These are phyloP conservation scores for Diaporthe sp. DNA, from an alignment of 2,329 filamentous ascomycete species.

Conservation along the genomic window DNA sequence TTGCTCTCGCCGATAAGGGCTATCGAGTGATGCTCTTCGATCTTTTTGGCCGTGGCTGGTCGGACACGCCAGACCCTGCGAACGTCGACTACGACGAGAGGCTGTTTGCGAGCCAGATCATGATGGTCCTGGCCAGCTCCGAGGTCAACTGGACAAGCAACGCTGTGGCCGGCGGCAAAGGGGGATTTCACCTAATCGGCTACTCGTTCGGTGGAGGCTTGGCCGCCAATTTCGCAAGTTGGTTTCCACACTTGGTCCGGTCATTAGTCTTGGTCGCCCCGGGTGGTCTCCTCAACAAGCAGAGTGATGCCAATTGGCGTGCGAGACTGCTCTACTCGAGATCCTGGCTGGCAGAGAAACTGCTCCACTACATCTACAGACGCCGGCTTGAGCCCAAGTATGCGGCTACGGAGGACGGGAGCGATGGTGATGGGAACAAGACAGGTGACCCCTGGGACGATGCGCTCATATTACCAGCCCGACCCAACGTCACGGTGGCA, in stretches of 20 bases:
- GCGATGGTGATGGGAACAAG: conserved; percentile 54
- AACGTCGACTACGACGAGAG: conserved; percentile 79
- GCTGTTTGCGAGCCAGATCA: conserved; percentile 79
- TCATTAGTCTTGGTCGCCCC: conserved; percentile 84
- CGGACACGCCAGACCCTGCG: conserved; percentile 72
- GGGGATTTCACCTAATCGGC: conserved; percentile 76
- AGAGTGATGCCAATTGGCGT: conserved; percentile 51
- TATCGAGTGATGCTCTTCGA: conserved; percentile 87
- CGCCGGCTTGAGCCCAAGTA: conserved; percentile 60
- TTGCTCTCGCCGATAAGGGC: conserved; percentile 72
- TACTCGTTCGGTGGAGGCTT: conserved; percentile 89
- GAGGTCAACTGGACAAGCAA: conserved; percentile 74
- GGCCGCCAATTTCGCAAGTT: conserved; percentile 78
- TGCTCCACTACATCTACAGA: conserved; percentile 67
- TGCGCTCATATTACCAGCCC: conserved; percentile 63
- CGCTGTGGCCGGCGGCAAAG: conserved; percentile 22
- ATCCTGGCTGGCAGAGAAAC: conserved; percentile 68
- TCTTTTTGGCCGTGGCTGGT: conserved; percentile 77
- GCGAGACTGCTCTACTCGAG: conserved; percentile 74
- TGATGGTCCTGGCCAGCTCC: conserved; percentile 78
- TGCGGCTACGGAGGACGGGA: conserved; percentile 51
- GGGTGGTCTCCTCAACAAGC: conserved; percentile 72
- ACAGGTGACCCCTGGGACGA: conserved; percentile 57
- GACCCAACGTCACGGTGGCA: conserved; percentile 68
- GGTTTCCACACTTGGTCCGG: conserved; percentile 78